Conservation (phyloP, 108 stramenopile genomes). For the Conticribra guillardii region DNA sequence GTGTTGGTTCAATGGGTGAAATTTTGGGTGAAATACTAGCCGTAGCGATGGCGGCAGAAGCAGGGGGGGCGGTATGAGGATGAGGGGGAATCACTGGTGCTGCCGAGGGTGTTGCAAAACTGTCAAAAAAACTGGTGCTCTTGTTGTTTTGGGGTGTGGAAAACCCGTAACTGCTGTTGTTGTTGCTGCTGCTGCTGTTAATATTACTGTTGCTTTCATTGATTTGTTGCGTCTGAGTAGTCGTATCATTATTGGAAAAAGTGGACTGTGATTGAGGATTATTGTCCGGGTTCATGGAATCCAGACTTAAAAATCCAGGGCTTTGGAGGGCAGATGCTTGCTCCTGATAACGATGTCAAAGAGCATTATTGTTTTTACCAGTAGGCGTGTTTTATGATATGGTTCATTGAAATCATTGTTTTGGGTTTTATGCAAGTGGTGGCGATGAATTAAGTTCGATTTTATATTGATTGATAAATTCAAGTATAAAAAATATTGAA, state of each 20-base stretch:
- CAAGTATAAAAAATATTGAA: neutral
- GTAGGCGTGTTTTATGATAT: neutral
- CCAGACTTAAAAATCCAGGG: constrained; percentile 65
- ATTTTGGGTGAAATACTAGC: too few relatives aligned
- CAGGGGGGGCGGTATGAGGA: neutral
- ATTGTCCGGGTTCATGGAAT: constrained; percentile 59
- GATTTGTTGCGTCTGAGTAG: neutral
- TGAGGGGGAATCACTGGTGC: neutral
- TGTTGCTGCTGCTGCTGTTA: neutral
- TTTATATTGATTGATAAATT: neutral
- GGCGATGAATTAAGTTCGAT: too few relatives aligned
- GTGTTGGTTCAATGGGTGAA: too few relatives aligned
- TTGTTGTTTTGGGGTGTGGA: neutral
- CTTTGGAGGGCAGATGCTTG: constrained; percentile 29
- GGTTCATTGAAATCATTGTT: neutral
- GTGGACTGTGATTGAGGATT: neutral
- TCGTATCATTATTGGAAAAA: neutral
- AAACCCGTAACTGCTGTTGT: neutral
- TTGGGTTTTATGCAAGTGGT: neutral
- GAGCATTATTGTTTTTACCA: neutral
- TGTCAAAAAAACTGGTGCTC: too few relatives aligned
- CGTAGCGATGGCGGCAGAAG: too few relatives aligned
- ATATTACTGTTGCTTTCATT: neutral
- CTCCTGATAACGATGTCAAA: constrained; percentile 24
- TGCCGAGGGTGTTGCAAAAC: neutral